phyloP scores from a whole-genome alignment of 441 rosid genomes.

The Bocquillonia castaneifolia region DNA sequence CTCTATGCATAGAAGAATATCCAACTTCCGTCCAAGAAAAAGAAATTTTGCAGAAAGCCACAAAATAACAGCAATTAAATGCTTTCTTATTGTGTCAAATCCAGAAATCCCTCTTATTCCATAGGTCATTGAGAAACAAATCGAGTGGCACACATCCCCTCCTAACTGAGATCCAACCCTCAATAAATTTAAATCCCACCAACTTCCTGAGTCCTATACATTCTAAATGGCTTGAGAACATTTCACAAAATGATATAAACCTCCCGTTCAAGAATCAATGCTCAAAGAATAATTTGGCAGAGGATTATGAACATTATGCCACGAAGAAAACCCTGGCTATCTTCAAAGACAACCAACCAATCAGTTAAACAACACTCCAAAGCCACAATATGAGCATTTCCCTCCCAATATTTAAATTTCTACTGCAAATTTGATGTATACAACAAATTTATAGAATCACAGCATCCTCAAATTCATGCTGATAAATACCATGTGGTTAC shows the following conservation, averaged over 20 bases:
- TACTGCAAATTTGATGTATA: too few relatives aligned
- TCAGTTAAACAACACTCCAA: background rate
- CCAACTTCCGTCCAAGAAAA: background rate
- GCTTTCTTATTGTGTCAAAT: background rate
- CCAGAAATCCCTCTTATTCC: background rate
- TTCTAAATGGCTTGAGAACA: background rate
- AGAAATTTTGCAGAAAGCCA: background rate
- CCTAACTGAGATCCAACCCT: background rate
- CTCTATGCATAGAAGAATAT: background rate
- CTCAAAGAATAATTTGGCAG: background rate
- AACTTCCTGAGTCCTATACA: background rate
- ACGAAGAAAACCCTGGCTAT: background rate
- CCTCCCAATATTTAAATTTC: background rate
- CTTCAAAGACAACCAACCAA: background rate
- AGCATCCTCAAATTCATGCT: background rate
- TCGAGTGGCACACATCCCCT: background rate
- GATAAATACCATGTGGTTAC: background rate
- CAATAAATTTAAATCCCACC: background rate
- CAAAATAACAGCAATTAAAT: background rate
- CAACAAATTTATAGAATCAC: too few relatives aligned
- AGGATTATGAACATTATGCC: background rate
- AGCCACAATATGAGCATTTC: background rate
- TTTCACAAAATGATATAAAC: background rate
- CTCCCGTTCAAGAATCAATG: slow-evolving; percentile 1
- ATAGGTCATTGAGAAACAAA: background rate